Percentiles rank a stretch among this genome's conserved stretches.
phyloP scores from a whole-genome alignment of 768 basidiomycete species.

The Cubamyces sp. region DNA sequence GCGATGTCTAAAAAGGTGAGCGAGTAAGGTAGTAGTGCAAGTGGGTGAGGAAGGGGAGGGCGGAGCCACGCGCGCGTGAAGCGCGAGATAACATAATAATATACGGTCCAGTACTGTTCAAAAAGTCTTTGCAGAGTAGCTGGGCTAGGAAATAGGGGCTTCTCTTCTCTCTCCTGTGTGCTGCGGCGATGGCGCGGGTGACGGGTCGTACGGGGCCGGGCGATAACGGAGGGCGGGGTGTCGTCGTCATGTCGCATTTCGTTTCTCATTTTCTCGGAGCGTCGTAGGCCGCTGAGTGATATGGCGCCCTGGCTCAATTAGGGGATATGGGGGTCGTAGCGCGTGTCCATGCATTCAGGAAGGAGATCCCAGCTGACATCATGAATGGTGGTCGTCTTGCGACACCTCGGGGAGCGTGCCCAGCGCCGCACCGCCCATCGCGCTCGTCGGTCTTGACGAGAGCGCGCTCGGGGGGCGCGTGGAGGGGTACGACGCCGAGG shows the following conservation, averaged over 20 bases:
- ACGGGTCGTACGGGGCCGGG: background rate
- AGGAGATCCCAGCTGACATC: constrained; percentile 4
- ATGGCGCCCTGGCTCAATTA: background rate
- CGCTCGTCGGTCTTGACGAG: constrained; percentile 31
- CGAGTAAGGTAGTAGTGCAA: too few species aligned
- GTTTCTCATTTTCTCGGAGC: constrained; percentile 14
- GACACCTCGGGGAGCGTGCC: constrained; percentile 16
- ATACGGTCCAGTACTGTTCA: constrained; percentile 27
- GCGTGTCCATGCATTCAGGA: constrained; percentile 14
- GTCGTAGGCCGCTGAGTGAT: background rate
- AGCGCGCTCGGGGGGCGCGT: constrained; percentile 30
- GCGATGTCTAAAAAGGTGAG: too few species aligned
- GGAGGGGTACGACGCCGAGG: constrained; percentile 26
- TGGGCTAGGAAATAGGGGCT: constrained; percentile 1
- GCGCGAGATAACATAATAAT: constrained; percentile 20
- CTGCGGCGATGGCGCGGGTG: background rate
- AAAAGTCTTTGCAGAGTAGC: constrained; percentile 16
- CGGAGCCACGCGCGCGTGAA: background rate
- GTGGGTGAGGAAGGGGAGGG: background rate
- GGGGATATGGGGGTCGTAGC: background rate
- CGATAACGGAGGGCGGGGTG: background rate
- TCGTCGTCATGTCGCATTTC: constrained; percentile 6
- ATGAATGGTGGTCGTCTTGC: constrained; percentile 23
- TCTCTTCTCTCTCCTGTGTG: background rate
- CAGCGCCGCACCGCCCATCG: constrained; percentile 25